Percentiles rank a stretch among this genome's conserved stretches.
Conservation (phyloP, 805 yeast genomes). For the Metschnikowia borealis region DNA sequence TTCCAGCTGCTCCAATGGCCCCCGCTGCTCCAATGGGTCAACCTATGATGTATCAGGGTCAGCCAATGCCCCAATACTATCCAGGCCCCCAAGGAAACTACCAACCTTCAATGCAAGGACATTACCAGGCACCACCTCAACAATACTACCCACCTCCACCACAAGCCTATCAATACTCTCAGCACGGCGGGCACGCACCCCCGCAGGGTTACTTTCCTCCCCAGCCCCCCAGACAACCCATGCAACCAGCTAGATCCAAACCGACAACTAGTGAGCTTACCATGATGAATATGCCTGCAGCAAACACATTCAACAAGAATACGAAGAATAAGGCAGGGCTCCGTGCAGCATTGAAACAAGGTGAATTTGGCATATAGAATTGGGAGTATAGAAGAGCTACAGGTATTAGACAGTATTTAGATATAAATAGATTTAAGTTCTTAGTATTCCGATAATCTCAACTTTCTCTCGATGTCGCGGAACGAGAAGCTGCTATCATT, state of each 20-base stretch:
- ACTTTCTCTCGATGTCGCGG: constrained; percentile 61
- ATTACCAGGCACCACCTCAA: constrained; percentile 15
- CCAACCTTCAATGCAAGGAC: constrained; percentile 18
- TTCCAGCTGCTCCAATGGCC: neutral
- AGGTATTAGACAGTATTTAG: no score
- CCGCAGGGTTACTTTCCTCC: constrained; percentile 19
- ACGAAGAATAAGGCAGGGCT: constrained; percentile 51
- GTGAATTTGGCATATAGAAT: constrained; percentile 60
- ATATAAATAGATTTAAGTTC: neutral
- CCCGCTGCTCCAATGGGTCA: neutral
- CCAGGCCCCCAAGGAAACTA: constrained; percentile 6
- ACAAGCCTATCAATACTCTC: constrained; percentile 11
- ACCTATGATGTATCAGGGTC: constrained; percentile 2
- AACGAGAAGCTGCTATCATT: constrained; percentile 38
- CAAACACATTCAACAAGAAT: constrained; percentile 37
- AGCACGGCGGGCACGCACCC: constrained; percentile 8
- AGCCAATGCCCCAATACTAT: constrained; percentile 7
- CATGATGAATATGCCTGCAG: constrained; percentile 46
- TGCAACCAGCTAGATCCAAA: constrained; percentile 10
- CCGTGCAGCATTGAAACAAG: constrained; percentile 61
- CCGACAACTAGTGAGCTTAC: constrained; percentile 41
- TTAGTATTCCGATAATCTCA: constrained; percentile 59
- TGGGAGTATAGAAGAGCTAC: no score
- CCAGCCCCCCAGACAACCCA: constrained; percentile 5
- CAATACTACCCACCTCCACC: constrained; percentile 12